Evolutionary conservation across 129 eudicot genomes (phyloP), one percentile per base, ranked within the genome.

Genomic region (Helianthus tuberosus): DNA sequence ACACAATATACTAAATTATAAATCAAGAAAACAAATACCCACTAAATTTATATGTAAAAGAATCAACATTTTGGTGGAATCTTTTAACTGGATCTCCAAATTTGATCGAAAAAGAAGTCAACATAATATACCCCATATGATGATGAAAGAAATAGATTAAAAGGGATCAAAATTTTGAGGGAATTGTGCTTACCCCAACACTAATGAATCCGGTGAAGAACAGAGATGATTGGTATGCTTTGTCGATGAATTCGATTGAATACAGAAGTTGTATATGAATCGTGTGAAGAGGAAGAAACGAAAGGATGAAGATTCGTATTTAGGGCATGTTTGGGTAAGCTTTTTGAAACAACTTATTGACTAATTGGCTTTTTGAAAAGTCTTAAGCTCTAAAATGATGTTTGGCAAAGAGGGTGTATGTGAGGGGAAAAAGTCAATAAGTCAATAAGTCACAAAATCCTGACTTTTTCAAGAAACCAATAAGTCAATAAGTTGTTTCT

Each of bases 101-200:
- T 49, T 36, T 64, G 47, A 47, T 62, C 16, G 11, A 44, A 29
- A 72, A 17, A 59, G 64, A 54, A 72, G 68, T 54, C 38, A 60
- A 73, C 15, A 62, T 9, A 39, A 27, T 36, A 17, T 17, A 44
- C 55, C 46, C 23, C 16, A 41, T 48, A 32, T 3, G 49, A 49
- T 61, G 63, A 74, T 62, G 48, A 55, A 11, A 1, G 20, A 62
- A 32, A 74, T n/a, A 63, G 38, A 32, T 59, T 7, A 48, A 20
- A 36, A 9, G 41, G 52, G 76, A 77, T 68, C 54, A 77, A 77
- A 69, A 77, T 58, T 68, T 68, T 41, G 69, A 52, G 36, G 36
- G 36, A 32, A 32, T 2, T 32, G 36, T 32, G 36, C 4, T 32
- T 32, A 32, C 36, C 36, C 36, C 36, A 32, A 32, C 36, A 32